These are phyloP conservation scores for Suillus subluteus DNA, from an alignment of 768 basidiomycete genomes.

Conservation along the genomic window DNA sequence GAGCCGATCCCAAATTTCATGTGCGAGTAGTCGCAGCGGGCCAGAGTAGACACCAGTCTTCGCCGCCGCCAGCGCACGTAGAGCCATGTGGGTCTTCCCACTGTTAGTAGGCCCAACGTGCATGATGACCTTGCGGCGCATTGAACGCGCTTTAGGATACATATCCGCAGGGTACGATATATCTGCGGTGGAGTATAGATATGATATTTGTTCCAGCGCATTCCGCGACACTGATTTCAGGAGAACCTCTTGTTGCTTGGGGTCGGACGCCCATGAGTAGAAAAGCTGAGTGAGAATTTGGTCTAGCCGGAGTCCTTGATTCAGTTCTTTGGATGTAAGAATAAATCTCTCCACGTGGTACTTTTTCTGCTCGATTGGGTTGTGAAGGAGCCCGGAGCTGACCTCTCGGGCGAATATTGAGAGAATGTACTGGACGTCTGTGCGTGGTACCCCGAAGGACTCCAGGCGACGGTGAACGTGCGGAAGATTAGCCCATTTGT, in stretches of 20 bases:
- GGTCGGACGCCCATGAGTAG: constrained; percentile 56
- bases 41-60: constrained; percentile 83
- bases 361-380: constrained; percentile 23
- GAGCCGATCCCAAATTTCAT: constrained; percentile 91
- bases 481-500: constrained; percentile 40
- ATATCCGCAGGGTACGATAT: constrained; percentile 51
- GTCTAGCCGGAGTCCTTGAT: constrained; percentile 41
- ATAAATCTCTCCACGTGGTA: constrained; percentile 50
- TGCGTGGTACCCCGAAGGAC: constrained; percentile 50
- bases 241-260: constrained; percentile 30
- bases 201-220: constrained; percentile 43
- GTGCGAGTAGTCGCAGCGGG: constrained; percentile 89
- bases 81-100: constrained; percentile 93
- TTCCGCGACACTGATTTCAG: constrained; percentile 29
- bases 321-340: constrained; percentile 34
- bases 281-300: constrained; percentile 55
- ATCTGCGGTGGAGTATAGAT: constrained; percentile 43
- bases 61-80: constrained; percentile 84
- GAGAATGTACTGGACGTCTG: constrained; percentile 46
- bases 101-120: constrained; percentile 98
- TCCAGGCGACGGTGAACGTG: constrained; percentile 44
- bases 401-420: constrained; percentile 45
- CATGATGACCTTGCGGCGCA: constrained; percentile 82
- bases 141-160: constrained; percentile 54
- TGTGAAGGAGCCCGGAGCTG: constrained; percentile 32